Percentiles rank a stretch among this genome's conserved stretches.
Evolutionary conservation across 306 rosid species (phyloP).

Genomic region (Corylus americana): DNA sequence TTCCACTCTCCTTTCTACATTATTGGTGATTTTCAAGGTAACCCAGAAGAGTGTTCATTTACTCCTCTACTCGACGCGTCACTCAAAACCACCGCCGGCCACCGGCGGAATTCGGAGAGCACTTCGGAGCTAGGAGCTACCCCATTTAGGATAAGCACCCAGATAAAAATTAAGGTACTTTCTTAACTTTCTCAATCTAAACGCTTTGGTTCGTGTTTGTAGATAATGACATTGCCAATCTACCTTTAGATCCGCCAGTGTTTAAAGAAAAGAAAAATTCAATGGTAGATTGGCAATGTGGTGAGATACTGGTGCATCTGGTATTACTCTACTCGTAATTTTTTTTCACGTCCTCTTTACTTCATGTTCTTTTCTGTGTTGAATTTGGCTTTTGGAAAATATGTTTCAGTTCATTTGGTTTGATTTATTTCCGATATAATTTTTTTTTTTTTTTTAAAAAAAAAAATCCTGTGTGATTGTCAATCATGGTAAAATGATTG

Average conservation of each 20-base stretch:
- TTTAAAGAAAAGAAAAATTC: no score
- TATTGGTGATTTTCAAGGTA: no score
- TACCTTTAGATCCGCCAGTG: no score
- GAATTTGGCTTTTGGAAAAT: no score
- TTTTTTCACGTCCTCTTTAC: no score
- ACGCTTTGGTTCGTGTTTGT: background rate
- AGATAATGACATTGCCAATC: background rate
- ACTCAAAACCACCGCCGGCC: background rate
- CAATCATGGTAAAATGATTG: background rate
- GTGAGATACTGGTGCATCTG: no score
- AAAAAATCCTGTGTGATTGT: background rate
- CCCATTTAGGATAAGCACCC: background rate
- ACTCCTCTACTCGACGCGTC: background rate
- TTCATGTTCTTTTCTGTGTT: no score
- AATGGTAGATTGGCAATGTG: no score
- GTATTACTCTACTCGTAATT: no score
- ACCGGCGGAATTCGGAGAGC: background rate
- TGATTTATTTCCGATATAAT: background rate
- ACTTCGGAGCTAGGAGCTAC: background rate
- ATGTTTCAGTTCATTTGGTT: background rate
- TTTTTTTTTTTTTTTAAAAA: no score
- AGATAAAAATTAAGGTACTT: background rate
- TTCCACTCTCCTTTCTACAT: no score
- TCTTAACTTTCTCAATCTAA: background rate
- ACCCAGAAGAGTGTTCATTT: no score